phyloP scores from a whole-genome alignment of 2,329 filamentous ascomycete genomes.

The Penicillium brasilianum region DNA sequence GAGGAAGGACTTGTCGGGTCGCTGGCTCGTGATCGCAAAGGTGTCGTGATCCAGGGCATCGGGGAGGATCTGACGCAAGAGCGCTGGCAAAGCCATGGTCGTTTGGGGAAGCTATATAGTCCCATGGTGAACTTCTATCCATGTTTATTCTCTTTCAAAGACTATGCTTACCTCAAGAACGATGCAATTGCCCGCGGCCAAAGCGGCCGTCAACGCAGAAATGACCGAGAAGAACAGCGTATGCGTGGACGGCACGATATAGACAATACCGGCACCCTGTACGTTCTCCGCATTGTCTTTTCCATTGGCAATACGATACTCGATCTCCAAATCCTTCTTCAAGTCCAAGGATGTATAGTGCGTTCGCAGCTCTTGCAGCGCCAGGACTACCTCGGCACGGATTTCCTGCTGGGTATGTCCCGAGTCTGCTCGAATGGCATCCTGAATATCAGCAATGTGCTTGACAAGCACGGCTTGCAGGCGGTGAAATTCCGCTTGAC shows the following conservation, averaged over 20 bases:
- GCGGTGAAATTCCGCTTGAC: slow-evolving; percentile 46
- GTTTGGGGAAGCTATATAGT: slow-evolving; percentile 31
- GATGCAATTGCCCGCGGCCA: slow-evolving; percentile 59
- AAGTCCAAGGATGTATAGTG: slow-evolving; percentile 32
- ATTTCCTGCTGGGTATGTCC: slow-evolving; percentile 40
- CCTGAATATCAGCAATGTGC: slow-evolving; percentile 35
- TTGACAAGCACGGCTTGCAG: slow-evolving; percentile 42
- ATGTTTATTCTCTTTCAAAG: background rate
- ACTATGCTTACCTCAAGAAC: slow-evolving; percentile 51
- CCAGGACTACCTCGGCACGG: slow-evolving; percentile 33
- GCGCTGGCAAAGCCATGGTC: slow-evolving; percentile 29
- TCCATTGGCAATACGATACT: slow-evolving; percentile 32
- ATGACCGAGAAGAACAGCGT: slow-evolving; percentile 56
- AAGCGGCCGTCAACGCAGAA: slow-evolving; percentile 51
- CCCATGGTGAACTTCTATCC: slow-evolving; percentile 4
- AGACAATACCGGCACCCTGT: slow-evolving; percentile 40
- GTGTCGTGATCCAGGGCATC: slow-evolving; percentile 54
- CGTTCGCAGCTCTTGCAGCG: slow-evolving; percentile 34
- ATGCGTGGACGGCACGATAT: slow-evolving; percentile 55
- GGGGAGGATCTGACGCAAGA: slow-evolving; percentile 32
- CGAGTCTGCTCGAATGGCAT: slow-evolving; percentile 41
- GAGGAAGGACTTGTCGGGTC: slow-evolving; percentile 39
- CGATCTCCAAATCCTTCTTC: slow-evolving; percentile 26
- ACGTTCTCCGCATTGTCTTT: slow-evolving; percentile 24
- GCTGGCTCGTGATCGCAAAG: slow-evolving; percentile 50